Percentiles rank a stretch among this genome's conserved stretches.
Evolutionary conservation across 2,329 filamentous ascomycete species (phyloP).

Genomic region (Septoria linicola): DNA sequence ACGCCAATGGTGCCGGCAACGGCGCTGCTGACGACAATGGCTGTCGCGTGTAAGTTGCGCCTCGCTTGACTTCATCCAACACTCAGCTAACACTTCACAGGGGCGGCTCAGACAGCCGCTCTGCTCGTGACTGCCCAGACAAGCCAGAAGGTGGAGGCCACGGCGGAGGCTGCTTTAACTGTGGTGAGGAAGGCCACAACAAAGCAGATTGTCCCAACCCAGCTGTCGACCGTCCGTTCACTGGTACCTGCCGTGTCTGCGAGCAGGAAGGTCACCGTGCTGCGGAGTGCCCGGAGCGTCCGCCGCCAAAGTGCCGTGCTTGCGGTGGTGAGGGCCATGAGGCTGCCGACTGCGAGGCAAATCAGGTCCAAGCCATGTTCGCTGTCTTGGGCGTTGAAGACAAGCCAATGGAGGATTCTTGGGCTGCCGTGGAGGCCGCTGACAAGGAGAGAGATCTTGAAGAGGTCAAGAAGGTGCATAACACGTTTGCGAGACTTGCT

Average conservation of each 20-base stretch:
- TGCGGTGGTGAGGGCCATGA: constrained; percentile 60
- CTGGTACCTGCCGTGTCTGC: constrained; percentile 61
- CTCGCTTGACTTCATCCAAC: neutral
- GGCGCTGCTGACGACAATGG: constrained; percentile 31
- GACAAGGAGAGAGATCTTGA: constrained; percentile 58
- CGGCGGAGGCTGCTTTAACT: constrained; percentile 59
- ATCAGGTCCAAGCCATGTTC: constrained; percentile 59
- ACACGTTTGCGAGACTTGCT: neutral
- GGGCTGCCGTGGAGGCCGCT: constrained; percentile 56
- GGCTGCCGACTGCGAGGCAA: constrained; percentile 56
- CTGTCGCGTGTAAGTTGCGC: constrained; percentile 45
- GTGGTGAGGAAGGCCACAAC: constrained; percentile 54
- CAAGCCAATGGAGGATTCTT: constrained; percentile 54
- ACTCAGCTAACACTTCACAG: constrained; percentile 38
- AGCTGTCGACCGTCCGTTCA: constrained; percentile 51
- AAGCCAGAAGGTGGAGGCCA: constrained; percentile 36
- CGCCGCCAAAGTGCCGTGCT: constrained; percentile 58
- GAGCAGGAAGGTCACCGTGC: constrained; percentile 56
- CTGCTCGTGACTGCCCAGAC: constrained; percentile 51
- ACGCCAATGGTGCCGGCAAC: constrained; percentile 28
- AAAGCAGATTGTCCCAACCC: constrained; percentile 63
- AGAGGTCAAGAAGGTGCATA: constrained; percentile 58
- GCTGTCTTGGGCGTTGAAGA: constrained; percentile 42
- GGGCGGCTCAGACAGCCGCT: constrained; percentile 47
- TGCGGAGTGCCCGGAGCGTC: constrained; percentile 63